Percentiles rank a stretch among this genome's conserved stretches.
Evolutionary conservation across 139 green algal species (phyloP).

Genomic region (Tetraselmis striata): DNA sequence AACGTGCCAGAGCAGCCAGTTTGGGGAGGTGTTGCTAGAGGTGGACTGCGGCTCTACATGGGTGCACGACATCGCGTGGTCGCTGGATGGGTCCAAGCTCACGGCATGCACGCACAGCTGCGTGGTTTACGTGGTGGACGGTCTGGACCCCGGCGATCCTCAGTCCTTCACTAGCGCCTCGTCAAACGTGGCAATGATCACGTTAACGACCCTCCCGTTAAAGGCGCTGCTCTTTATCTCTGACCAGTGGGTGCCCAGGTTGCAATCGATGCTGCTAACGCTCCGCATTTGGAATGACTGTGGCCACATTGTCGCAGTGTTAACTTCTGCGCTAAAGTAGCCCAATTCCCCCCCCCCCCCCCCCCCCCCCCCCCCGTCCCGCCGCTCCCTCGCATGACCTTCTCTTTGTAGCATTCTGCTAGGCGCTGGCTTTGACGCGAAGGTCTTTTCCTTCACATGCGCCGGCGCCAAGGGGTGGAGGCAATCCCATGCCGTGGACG

Average conservation of each 20-base stretch:
- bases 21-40: constrained; percentile 22
- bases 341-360: no score
- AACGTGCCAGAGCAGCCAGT: constrained; percentile 5
- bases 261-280: no score
- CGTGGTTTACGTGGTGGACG: neutral
- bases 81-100: neutral
- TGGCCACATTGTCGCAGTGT: no score
- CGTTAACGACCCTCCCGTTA: neutral
- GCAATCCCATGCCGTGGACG: neutral
- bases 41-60: constrained; percentile 15
- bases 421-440: neutral
- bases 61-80: constrained; percentile 23
- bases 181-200: neutral
- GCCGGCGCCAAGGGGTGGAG: neutral
- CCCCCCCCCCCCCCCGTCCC: no score
- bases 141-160: neutral
- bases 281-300: no score
- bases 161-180: neutral
- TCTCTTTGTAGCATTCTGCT: neutral
- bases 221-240: neutral
- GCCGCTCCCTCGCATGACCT: no score
- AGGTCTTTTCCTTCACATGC: neutral
- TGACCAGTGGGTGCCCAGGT: no score
- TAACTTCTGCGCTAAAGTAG: no score
- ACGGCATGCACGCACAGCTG: neutral